Evolutionary conservation across 2,329 filamentous ascomycete genomes (phyloP).

Genomic region (Colletotrichum eremochloae): DNA sequence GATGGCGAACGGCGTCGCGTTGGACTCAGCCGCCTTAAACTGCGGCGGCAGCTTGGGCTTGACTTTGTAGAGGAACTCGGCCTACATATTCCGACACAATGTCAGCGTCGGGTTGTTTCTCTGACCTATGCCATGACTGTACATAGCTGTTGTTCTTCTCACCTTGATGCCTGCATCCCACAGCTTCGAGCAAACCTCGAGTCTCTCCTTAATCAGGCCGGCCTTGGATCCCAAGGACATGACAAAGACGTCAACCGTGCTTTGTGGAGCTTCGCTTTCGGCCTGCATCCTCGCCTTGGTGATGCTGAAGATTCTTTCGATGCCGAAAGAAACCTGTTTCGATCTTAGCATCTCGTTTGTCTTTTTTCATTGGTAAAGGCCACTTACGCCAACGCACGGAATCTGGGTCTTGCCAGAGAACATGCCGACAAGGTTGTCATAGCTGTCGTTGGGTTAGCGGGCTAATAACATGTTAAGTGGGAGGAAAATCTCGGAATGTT

Average conservation of each 20-base stretch:
- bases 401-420: constrained; percentile 88
- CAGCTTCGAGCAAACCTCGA: constrained; percentile 80
- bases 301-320: constrained; percentile 93
- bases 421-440: constrained; percentile 95
- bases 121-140: neutral
- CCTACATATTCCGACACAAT: constrained; percentile 55
- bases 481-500: constrained; percentile 52
- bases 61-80: constrained; percentile 89
- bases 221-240: constrained; percentile 94
- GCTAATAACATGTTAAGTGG: neutral
- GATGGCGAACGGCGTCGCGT: constrained; percentile 85
- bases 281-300: constrained; percentile 81
- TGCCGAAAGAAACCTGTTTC: constrained; percentile 83
- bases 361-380: neutral
- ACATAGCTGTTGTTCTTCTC: constrained; percentile 44
- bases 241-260: constrained; percentile 87
- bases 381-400: constrained; percentile 78
- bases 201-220: constrained; percentile 85
- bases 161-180: constrained; percentile 92
- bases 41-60: constrained; percentile 91
- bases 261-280: constrained; percentile 65
- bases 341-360: constrained; percentile 50
- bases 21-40: constrained; percentile 89
- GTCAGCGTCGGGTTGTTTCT: neutral
- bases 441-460: constrained; percentile 72